These are phyloP conservation scores for Kwoniella europaea DNA, from an alignment of 768 basidiomycete species.

Conservation along the genomic window DNA sequence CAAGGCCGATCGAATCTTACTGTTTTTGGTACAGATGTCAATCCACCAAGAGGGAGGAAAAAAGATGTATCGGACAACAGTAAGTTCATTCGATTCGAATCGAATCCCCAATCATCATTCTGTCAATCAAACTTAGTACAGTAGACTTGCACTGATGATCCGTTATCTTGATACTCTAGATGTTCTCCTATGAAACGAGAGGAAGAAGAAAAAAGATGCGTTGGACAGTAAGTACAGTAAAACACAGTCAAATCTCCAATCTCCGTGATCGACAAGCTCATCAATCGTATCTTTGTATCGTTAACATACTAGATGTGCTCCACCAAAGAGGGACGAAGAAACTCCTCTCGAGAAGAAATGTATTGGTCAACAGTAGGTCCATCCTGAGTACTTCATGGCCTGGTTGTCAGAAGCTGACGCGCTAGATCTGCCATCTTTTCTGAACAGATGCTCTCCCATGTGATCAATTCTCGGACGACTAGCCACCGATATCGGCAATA, in stretches of 20 bases:
- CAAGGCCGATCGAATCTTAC: no score
- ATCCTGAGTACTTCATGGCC: no score
- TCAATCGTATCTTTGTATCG: not conserved
- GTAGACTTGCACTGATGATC: not conserved
- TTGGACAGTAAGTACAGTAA: not conserved
- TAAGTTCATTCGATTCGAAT: not conserved
- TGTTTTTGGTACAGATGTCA: not conserved
- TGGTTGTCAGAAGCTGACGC: no score
- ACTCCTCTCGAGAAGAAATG: not conserved
- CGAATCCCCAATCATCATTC: no score
- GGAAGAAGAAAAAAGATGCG: not conserved
- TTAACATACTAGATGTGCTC: not conserved
- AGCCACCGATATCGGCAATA: no score
- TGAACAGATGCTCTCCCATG: not conserved
- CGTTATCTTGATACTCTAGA: not conserved
- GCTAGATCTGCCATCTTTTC: not conserved
- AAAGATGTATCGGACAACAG: constrained; percentile 4
- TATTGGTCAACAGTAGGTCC: constrained; percentile 2
- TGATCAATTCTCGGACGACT: not conserved
- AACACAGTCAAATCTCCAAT: no score
- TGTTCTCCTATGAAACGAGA: constrained; percentile 8
- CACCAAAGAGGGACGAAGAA: not conserved
- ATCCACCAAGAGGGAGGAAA: not conserved
- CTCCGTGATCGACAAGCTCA: no score
- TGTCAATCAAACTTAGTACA: no score